Conservation (phyloP, 169 alveolate species). For the Plasmodium gaboni region DNA sequence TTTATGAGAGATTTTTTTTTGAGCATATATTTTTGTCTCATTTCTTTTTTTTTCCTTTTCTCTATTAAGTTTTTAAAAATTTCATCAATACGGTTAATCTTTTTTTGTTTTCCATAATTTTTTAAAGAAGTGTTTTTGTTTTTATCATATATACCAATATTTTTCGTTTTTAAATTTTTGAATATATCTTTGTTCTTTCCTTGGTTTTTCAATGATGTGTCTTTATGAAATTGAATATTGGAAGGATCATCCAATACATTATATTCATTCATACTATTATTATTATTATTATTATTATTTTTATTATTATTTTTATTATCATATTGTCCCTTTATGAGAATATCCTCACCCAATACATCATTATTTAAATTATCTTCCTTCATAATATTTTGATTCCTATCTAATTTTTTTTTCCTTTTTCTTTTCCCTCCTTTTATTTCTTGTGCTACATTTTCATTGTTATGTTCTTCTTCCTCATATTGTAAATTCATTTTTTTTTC, state of each 20-base stretch:
- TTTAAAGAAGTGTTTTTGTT: constrained; percentile 14
- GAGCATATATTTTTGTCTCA: background rate
- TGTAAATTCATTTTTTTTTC: background rate
- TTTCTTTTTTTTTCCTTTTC: constrained; percentile 40
- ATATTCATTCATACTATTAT: constrained; percentile 11
- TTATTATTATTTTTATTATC: background rate
- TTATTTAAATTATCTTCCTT: constrained; percentile 1
- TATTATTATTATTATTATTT: background rate
- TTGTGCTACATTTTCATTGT: background rate
- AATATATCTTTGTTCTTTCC: background rate
- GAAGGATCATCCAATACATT: background rate
- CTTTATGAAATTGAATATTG: no score
- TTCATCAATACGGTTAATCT: constrained; percentile 70
- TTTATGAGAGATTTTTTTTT: background rate
- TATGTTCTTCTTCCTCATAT: background rate
- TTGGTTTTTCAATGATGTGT: background rate
- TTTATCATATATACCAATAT: background rate
- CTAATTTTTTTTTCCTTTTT: constrained; percentile 1
- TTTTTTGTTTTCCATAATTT: constrained; percentile 11
- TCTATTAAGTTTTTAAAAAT: constrained; percentile 63
- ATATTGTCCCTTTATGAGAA: background rate
- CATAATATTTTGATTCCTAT: constrained; percentile 2
- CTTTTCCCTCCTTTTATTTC: background rate
- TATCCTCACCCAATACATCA: no score
- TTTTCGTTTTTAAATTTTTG: constrained; percentile 21